Base-by-base conservation (phyloP, 169 alveolate genomes). In the Plasmodium gaboni region DNA sequence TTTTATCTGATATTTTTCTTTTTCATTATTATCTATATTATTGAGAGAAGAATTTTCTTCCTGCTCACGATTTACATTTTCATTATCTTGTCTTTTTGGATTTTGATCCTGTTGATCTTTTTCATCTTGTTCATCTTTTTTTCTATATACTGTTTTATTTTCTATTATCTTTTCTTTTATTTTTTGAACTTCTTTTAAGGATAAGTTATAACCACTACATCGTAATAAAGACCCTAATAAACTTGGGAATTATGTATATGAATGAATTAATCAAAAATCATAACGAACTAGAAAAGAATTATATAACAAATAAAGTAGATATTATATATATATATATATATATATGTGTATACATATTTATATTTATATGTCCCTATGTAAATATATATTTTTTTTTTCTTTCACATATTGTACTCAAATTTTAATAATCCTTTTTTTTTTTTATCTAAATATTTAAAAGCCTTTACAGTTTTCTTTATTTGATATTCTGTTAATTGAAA, bases 401-500 rank as follows among this genome's bases (percentile, higher is more conserved):
- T 15, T 10, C 26, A 12, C 26, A 1, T 3, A 9, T 2, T 42
- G 26, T 83, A 83, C 91, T 83, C 72, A 69, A 83, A 83, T 26
- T 48, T 83, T 50, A 83, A 63, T 17, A 69, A 42, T 19, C 91
- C 91, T 53, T 17, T 83, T 57, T 83, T 83, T 69, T 83, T 83
- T 83, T 83, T 83, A 55, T 83, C 91, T 61, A 83, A 69, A 69
- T 83, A 83, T n/a, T 63, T 68, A 64, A 83, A 83, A 24, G 86
- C 91, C 17, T 83, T 83, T 32, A 83, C 50, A 3, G 86, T 69
- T 83, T 83, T 83, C 10, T 83, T 83, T 42, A 83, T 69, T 83
- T 83, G 91, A 53, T 83, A 83, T 59, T 83, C 91, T 24, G 91
- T 83, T 57, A 83, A 83, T 53, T 83, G 91, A 61, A 69, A 83